phyloP scores from a whole-genome alignment of 2,329 filamentous ascomycete genomes.

The Alternaria brassicae region DNA sequence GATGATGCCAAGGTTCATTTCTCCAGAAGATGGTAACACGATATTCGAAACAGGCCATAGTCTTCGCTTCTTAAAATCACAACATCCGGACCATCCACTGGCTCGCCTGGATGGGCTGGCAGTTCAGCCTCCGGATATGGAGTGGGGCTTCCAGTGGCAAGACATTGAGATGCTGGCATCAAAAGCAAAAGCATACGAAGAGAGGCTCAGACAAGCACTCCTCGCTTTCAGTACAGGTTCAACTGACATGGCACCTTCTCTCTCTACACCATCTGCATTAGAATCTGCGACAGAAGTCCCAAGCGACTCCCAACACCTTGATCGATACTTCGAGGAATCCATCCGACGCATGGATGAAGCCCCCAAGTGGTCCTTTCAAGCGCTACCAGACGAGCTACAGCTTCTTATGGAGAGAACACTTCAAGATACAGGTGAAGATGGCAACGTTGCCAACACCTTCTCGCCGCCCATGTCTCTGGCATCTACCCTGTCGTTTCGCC shows the following conservation, averaged over 20 bases:
- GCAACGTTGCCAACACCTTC: conserved; percentile 30
- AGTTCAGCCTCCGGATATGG: conserved; percentile 63
- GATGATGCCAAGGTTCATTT: conserved; percentile 75
- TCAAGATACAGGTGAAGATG: not conserved
- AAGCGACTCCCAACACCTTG: conserved; percentile 15
- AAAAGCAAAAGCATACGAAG: conserved; percentile 63
- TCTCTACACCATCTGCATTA: not conserved
- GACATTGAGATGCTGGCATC: conserved; percentile 69
- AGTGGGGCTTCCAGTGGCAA: conserved; percentile 77
- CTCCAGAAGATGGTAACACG: conserved; percentile 69
- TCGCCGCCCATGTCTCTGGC: conserved; percentile 63
- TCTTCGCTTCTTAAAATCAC: conserved; percentile 72
- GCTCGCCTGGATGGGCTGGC: conserved; percentile 60
- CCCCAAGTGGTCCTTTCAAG: conserved; percentile 20
- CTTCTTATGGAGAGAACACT: conserved; percentile 33
- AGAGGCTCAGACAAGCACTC: conserved; percentile 45
- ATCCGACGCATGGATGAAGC: conserved; percentile 34
- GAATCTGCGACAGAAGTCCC: conserved; percentile 1
- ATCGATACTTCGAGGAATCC: conserved; percentile 38
- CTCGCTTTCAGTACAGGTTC: conserved; percentile 30
- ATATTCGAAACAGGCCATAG: conserved; percentile 85
- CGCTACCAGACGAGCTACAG: conserved; percentile 40
- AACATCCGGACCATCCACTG: conserved; percentile 75
- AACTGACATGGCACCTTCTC: not conserved
- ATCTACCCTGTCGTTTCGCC: conserved; percentile 76